phyloP scores from a whole-genome alignment of 2,329 filamentous ascomycete species.

The Tetracladium maxilliforme region DNA sequence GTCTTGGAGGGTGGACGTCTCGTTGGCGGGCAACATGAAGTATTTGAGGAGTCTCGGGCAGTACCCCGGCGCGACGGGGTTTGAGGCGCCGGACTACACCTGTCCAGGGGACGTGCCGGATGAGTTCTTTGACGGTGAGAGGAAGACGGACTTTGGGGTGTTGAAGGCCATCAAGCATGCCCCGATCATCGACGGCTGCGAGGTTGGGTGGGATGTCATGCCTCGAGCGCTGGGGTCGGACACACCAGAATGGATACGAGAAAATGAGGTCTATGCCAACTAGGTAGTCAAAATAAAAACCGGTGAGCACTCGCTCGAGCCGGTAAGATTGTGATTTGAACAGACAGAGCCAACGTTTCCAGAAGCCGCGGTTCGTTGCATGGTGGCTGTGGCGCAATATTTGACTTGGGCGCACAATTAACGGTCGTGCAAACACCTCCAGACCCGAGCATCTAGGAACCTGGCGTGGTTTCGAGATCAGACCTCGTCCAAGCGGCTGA shows the following conservation, averaged over 20 bases:
- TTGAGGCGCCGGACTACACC: slow-evolving; percentile 18
- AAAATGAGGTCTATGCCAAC: no score
- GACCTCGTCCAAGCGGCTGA: no score
- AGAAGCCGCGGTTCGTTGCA: no score
- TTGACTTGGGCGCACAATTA: no score
- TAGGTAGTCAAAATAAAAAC: no score
- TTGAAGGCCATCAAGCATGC: slow-evolving; percentile 32
- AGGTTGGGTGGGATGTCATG: slow-evolving; percentile 34
- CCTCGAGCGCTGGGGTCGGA: slow-evolving; percentile 32
- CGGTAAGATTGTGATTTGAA: no score
- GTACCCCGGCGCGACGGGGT: slow-evolving; percentile 25
- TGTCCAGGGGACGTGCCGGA: slow-evolving; percentile 11
- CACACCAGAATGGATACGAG: slow-evolving; percentile 25
- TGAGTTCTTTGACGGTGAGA: slow-evolving; percentile 25
- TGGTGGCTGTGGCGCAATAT: no score
- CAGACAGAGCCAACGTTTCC: no score
- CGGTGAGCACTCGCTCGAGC: no score
- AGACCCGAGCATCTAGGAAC: no score
- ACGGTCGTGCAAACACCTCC: no score
- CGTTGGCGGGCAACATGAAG: slow-evolving; percentile 37
- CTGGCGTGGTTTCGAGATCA: no score
- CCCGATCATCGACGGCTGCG: slow-evolving; percentile 26
- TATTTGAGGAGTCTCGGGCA: slow-evolving; percentile 40
- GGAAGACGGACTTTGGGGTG: slow-evolving; percentile 25
- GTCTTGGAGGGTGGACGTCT: slow-evolving; percentile 36